A percentile compares a stretch with the other conserved stretches of the same genome.
Conservation (phyloP, 345 rosid species). For the Eucalyptus melliodora region DNA sequence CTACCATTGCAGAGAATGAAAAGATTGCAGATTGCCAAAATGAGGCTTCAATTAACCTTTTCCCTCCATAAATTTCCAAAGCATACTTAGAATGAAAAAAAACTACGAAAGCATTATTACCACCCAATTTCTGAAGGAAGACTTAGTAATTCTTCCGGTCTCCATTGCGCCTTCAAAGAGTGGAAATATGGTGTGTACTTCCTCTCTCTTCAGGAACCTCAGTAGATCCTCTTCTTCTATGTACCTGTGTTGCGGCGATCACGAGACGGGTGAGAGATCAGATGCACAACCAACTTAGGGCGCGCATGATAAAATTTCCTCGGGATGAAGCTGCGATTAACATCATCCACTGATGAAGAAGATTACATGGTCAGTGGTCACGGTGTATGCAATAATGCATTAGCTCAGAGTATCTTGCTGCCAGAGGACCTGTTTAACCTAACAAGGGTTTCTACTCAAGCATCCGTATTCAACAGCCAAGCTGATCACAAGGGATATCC, state of each 20-base stretch:
- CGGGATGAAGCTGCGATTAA: not conserved
- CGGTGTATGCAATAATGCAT: not conserved
- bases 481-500: not conserved
- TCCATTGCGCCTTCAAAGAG: conserved; percentile 47
- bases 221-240: conserved; percentile 41
- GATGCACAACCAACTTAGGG: not conserved
- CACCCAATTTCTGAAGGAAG: conserved; percentile 46
- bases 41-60: not conserved
- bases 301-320: not conserved
- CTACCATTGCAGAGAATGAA: not conserved
- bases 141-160: conserved; percentile 26
- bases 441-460: not conserved
- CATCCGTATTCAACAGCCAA: not conserved
- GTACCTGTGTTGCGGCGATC: not conserved
- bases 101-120: not conserved
- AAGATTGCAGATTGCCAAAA: not conserved
- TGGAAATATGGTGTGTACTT: conserved; percentile 28
- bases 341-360: not conserved
- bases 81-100: not conserved
- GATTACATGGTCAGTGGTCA: not conserved
- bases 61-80: not conserved
- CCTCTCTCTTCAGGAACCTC: conserved; percentile 24
- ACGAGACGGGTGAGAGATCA: not conserved
- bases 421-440: not conserved
- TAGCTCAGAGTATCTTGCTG: not conserved